These are phyloP conservation scores for Gardenia jasminoides DNA, from an alignment of 257 asterid species.

Conservation along the genomic window DNA sequence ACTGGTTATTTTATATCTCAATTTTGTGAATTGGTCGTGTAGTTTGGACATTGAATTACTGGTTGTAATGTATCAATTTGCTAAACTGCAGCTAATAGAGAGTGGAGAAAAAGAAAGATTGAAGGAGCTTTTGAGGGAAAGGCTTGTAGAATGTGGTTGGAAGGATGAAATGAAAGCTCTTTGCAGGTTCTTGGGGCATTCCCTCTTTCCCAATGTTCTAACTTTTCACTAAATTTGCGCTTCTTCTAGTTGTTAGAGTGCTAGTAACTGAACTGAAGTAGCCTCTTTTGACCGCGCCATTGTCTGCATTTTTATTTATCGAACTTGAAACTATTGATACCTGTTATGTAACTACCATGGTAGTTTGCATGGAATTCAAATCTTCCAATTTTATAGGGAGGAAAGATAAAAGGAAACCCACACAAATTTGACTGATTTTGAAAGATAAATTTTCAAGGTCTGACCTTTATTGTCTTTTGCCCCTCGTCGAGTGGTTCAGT, in stretches of 20 bases:
- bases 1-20: neutral
- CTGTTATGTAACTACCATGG: neutral
- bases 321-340: neutral
- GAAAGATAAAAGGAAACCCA: neutral
- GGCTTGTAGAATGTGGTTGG: constrained; percentile 74
- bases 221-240: neutral
- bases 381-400: neutral
- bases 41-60: neutral
- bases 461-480: neutral
- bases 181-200: constrained; percentile 45
- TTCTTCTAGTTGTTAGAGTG: neutral
- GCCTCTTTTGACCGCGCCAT: neutral
- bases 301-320: neutral
- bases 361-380: too few relatives aligned
- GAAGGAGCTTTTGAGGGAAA: constrained; percentile 63
- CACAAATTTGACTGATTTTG: neutral
- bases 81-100: constrained; percentile 37
- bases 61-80: constrained; percentile 4
- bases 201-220: neutral
- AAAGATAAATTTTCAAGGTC: neutral
- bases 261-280: neutral
- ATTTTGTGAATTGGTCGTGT: neutral
- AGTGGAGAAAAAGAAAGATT: constrained; percentile 60
- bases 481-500: neutral
- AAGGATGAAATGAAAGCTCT: constrained; percentile 59